Evolutionary conservation across 495 filamentous ascomycete genomes (phyloP).

Genomic region (Xeromyces bisporus): DNA sequence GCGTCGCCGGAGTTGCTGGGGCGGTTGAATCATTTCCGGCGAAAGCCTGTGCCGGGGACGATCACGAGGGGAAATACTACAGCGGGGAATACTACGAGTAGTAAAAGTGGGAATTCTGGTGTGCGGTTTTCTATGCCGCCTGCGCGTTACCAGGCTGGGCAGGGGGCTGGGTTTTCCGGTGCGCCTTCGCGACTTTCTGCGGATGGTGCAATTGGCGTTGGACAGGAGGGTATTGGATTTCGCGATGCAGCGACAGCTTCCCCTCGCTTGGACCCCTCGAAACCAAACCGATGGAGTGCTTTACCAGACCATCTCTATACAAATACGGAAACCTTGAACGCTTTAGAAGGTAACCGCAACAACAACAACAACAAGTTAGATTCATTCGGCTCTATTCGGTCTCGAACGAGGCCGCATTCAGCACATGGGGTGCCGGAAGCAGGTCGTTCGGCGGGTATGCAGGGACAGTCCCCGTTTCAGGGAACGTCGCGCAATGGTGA

Average conservation of each 20-base stretch:
- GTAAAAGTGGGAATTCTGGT: too few species aligned
- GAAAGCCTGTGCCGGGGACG: slow-evolving; percentile 22
- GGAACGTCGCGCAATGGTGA: background rate
- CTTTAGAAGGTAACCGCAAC: slow-evolving; percentile 9
- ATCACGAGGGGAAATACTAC: background rate
- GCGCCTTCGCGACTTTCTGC: too few species aligned
- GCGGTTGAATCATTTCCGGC: slow-evolving; percentile 24
- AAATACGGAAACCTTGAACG: slow-evolving; percentile 10
- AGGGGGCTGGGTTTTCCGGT: too few species aligned
- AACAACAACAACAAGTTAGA: slow-evolving; percentile 20
- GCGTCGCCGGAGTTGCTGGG: slow-evolving; percentile 15
- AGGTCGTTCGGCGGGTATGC: slow-evolving; percentile 12
- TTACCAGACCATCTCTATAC: slow-evolving; percentile 13
- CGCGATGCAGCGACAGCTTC: too few species aligned
- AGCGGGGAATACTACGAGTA: too few species aligned
- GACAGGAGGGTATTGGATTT: too few species aligned
- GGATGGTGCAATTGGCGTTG: too few species aligned
- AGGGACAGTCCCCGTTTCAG: slow-evolving; percentile 15
- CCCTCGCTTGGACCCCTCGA: too few species aligned
- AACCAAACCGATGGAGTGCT: slow-evolving; percentile 19
- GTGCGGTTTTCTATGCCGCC: too few species aligned
- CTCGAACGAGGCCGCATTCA: slow-evolving; percentile 16
- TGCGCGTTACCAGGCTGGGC: too few species aligned
- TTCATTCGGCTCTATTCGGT: slow-evolving; percentile 18
- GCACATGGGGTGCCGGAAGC: slow-evolving; percentile 9